Evolutionary conservation across 2,329 filamentous ascomycete genomes (phyloP).

Genomic region (Penicillium vulpinum): DNA sequence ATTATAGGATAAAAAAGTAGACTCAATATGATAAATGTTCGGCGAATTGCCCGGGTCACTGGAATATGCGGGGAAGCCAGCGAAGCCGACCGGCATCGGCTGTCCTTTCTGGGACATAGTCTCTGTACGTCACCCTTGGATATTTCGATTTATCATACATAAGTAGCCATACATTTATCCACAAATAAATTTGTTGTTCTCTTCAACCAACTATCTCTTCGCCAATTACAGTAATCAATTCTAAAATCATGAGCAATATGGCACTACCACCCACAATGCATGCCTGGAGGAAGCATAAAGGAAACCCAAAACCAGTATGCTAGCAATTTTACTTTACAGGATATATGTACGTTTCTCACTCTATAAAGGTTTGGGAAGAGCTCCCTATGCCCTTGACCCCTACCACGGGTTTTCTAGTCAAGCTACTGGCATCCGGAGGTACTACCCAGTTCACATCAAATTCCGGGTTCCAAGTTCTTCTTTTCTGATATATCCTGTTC

Average conservation of each 20-base stretch:
- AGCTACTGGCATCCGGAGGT: conserved; percentile 1
- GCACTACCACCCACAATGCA: not conserved
- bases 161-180: not conserved
- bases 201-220: not conserved
- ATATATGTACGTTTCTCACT: not conserved
- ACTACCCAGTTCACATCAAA: not conserved
- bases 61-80: not conserved
- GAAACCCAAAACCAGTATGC: not conserved
- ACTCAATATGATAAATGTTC: too few relatives aligned
- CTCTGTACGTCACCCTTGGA: not conserved
- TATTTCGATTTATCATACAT: not conserved
- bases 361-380: not conserved
- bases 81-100: not conserved
- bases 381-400: not conserved
- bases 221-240: not conserved
- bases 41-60: too few relatives aligned
- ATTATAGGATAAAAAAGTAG: too few relatives aligned
- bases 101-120: not conserved
- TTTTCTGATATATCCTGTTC: not conserved
- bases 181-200: not conserved
- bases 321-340: not conserved
- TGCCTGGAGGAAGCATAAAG: conserved; percentile 3
- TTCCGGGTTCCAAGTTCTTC: not conserved
- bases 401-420: not conserved
- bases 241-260: not conserved